phyloP scores from a whole-genome alignment of 208 protist species.

The Acanthamoeba healyi region DNA sequence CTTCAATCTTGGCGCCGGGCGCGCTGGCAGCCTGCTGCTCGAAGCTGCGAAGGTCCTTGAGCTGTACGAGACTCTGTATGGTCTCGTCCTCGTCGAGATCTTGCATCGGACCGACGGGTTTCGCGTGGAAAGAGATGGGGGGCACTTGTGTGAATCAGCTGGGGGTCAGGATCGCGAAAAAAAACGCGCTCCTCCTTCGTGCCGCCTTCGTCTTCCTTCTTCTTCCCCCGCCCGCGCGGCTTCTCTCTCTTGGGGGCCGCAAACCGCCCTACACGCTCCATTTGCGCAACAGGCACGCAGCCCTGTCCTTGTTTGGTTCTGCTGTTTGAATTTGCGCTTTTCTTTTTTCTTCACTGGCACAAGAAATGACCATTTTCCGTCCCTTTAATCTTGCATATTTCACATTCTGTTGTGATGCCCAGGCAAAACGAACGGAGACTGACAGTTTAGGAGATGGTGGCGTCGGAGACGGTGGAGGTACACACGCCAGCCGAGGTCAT shows the following conservation, averaged over 20 bases:
- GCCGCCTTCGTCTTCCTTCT: slow-evolving; percentile 8
- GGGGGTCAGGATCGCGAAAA: neutral
- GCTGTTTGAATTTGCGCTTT: too few relatives aligned
- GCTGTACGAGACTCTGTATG: slow-evolving; percentile 41
- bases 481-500: slow-evolving; percentile 66
- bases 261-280: too few relatives aligned
- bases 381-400: too few relatives aligned
- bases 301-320: too few relatives aligned
- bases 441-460: slow-evolving; percentile 28
- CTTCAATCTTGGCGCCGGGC: slow-evolving; percentile 1
- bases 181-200: neutral
- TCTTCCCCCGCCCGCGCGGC: too few relatives aligned
- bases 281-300: neutral
- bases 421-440: neutral
- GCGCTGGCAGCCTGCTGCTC: neutral
- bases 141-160: neutral
- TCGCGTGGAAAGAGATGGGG: neutral
- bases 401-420: too few relatives aligned
- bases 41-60: slow-evolving; percentile 29
- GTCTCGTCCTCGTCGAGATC: slow-evolving; percentile 41
- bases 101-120: too few relatives aligned
- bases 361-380: too few relatives aligned
- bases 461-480: slow-evolving; percentile 46
- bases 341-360: too few relatives aligned
- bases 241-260: neutral